Base-by-base conservation (phyloP, 163 green algal species). In the Chlorella variabilis region DNA sequence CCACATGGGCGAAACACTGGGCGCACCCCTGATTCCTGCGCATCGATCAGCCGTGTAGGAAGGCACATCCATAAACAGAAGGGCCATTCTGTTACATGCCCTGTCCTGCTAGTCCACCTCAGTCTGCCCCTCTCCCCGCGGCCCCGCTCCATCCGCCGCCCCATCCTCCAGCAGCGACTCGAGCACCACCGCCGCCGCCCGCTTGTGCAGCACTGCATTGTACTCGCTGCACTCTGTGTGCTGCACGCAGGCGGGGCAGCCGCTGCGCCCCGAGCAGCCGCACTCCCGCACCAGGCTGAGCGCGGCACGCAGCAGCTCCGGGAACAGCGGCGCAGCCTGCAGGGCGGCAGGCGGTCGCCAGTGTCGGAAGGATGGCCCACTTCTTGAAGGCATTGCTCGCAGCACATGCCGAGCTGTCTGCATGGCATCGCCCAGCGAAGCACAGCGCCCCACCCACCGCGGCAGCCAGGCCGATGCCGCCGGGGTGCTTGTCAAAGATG, bases 401-500 rank as follows among this genome's bases (percentile, higher is more conserved):
- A 54, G 45, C 45, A 54, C 45, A 11, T 11, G 45, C 11, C 15
- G 11, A 54, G 11, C 15, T 54, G 11, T 54, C 45, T 54, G 45
- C 45, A 54, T 54, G 45, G 11, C 45, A 54, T 31, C 31, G 25
- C 48, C 11, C 68, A 25, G 15, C 23, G 23, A 38, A n/a, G n/a
- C 13, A 75, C 68, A 75, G 13, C n/a, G n/a, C n/a, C 7, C 23
- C 4, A 33, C 77, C 15, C 62, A 94, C 90, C 87, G 92, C 86
- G 11, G 83, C 81, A 0, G 88, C 82, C 48, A 98, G 87, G 33
- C 95, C 96, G 36, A 98, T 94, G 65, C 94, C 96, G 5, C 94
- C 95, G 1, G 90, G 90, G 71, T 98, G 91, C 69, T 92, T 94
- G 89, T 99, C 96, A 81, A 93, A 99, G 65, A 99, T 54, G 51